Evolutionary conservation across 176 grass and related monocot genomes (phyloP).

Genomic region (Triticum dicoccoides): DNA sequence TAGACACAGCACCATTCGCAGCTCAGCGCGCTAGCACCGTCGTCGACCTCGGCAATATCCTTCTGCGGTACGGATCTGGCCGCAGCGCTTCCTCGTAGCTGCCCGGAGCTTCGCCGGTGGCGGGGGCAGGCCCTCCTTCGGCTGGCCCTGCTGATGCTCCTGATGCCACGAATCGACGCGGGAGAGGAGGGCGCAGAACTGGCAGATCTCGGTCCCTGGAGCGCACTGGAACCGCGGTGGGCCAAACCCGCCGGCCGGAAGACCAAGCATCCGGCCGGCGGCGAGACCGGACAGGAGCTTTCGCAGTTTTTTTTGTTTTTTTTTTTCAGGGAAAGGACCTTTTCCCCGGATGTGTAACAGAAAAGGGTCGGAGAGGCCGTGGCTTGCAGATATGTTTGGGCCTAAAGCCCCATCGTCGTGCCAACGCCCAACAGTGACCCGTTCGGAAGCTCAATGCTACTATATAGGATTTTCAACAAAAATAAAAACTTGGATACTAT

Average conservation of each 20-base stretch:
- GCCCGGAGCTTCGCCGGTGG: constrained; percentile 33
- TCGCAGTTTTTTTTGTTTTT: too few relatives aligned
- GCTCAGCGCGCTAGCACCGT: constrained; percentile 4
- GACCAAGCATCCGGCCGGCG: not conserved
- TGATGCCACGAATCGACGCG: constrained; percentile 61
- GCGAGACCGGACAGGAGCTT: not conserved
- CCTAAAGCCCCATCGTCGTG: too few relatives aligned
- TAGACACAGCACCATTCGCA: constrained; percentile 15
- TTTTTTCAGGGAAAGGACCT: too few relatives aligned
- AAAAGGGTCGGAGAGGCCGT: too few relatives aligned
- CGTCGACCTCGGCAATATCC: not conserved
- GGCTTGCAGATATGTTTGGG: too few relatives aligned
- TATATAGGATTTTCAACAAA: too few relatives aligned
- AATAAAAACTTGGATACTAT: too few relatives aligned
- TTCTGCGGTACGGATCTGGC: constrained; percentile 77
- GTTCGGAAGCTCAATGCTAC: too few relatives aligned
- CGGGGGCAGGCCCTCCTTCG: not conserved
- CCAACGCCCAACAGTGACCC: too few relatives aligned
- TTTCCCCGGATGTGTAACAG: too few relatives aligned
- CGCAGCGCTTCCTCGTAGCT: constrained; percentile 61
- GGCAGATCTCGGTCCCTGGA: constrained; percentile 56
- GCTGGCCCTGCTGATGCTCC: not conserved
- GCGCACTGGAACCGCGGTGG: constrained; percentile 44
- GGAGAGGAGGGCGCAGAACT: constrained; percentile 53
- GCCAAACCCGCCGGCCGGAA: constrained; percentile 33